Evolutionary conservation across 1,139 yeast genomes (phyloP), one percentile per base, ranked within the genome.

Genomic region (Magnusiomyces starmeri): DNA sequence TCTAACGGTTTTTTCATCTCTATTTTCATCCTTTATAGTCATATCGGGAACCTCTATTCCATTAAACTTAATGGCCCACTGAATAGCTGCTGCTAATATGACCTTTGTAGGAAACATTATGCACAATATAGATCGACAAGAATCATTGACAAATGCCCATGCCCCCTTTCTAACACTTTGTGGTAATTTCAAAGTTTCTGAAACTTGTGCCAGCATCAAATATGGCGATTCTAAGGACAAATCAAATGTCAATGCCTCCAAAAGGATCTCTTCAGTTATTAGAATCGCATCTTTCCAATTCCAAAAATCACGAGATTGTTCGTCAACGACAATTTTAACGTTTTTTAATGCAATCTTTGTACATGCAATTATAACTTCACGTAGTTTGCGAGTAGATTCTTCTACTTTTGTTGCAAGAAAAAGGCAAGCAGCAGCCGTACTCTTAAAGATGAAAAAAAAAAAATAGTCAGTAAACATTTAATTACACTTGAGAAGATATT

Each of bases 331-430:
- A 42, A 69, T 65, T 3, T 66, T 62, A 27, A 68, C 67, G 51
- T 73, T 66, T 56, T 74, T 75, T 32, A 70, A 70, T 0, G 80
- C 79, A 9, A 72, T 68, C 50, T 70, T 69, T 3, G 78, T 75
- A 57, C 78, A 73, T 4, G 72, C 70, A 25, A 72, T 65, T 14
- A 76, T 77, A 3, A 78, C 70, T 52, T 77, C 81, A 46, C 72
- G 62, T 26, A 77, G 61, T 48, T 72, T 65, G 37, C 82, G 68
- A 46, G 74, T 71, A 25, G 76, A 69, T 54, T 78, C 82, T 52
- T 77, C 80, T 8, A 76, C 71, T 55, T 78, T 78, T 51, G 78
- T 71, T 1, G 81, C 81, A 25, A 78, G 64, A 59, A 78, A 77
- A 29, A 78, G 58, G 34, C 76, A 65, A 1, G 80, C 72, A 1